phyloP scores from a whole-genome alignment of 2,329 filamentous ascomycete genomes.

The Alternaria brassicicola region DNA sequence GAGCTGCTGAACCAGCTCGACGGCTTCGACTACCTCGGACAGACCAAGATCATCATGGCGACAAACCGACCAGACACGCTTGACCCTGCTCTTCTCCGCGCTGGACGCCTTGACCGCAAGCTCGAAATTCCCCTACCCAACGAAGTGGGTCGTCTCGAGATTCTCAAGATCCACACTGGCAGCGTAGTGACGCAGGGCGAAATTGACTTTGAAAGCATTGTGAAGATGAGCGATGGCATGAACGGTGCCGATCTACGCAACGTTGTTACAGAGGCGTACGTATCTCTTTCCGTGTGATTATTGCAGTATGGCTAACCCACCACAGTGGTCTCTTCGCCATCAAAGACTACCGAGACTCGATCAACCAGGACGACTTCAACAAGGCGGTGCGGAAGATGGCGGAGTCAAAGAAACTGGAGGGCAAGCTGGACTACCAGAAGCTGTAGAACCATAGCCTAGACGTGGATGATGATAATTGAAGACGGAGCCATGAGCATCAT shows the following conservation, averaged over 20 bases:
- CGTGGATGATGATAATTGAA: slow-evolving; percentile 20
- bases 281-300: slow-evolving; percentile 31
- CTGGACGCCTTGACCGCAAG: slow-evolving; percentile 93
- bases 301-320: slow-evolving; percentile 31
- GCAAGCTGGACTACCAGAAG: slow-evolving; percentile 97
- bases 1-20: slow-evolving; percentile 98
- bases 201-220: slow-evolving; percentile 97
- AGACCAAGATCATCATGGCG: slow-evolving; percentile 99
- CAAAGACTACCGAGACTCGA: slow-evolving; percentile 94
- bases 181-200: slow-evolving; percentile 90
- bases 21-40: slow-evolving; percentile 98
- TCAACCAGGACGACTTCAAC: slow-evolving; percentile 99
- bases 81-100: slow-evolving; percentile 88
- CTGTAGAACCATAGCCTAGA: slow-evolving; percentile 60
- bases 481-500: slow-evolving; percentile 13
- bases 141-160: slow-evolving; percentile 93
- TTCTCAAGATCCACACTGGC: slow-evolving; percentile 94
- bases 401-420: slow-evolving; percentile 97
- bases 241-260: slow-evolving; percentile 98
- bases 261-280: slow-evolving; percentile 97
- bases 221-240: slow-evolving; percentile 99
- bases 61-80: slow-evolving; percentile 97
- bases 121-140: slow-evolving; percentile 98
- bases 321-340: slow-evolving; percentile 90
- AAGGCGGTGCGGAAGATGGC: slow-evolving; percentile 97